A percentile compares a stretch with the other conserved stretches of the same genome.
Evolutionary conservation across 2,329 filamentous ascomycete species (phyloP).

Genomic region (Colletotrichum coccodes): DNA sequence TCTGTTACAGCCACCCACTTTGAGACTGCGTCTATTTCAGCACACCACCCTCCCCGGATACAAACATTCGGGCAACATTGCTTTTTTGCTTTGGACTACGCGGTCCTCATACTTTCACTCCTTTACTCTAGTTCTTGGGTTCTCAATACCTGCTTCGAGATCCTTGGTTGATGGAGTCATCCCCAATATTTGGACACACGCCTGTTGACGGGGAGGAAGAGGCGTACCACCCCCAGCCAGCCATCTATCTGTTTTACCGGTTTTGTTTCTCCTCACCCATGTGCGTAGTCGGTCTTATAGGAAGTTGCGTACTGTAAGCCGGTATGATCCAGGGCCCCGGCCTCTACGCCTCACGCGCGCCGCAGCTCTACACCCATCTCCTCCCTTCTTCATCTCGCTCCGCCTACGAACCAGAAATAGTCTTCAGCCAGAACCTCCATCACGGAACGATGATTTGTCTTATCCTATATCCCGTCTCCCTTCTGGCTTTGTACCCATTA

Average conservation of each 20-base stretch:
- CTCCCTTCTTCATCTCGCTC: neutral
- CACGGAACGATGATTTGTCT: slow-evolving; percentile 8
- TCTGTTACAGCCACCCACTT: neutral
- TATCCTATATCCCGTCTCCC: slow-evolving; percentile 6
- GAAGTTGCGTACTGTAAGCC: slow-evolving; percentile 14
- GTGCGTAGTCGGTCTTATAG: slow-evolving; percentile 2
- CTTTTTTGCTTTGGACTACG: slow-evolving; percentile 9
- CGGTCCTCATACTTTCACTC: neutral
- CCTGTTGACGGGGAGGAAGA: neutral
- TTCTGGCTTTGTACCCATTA: slow-evolving; percentile 2
- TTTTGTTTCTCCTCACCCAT: neutral
- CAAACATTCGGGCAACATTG: neutral
- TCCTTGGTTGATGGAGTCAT: neutral
- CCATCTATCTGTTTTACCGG: neutral
- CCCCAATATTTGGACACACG: neutral
- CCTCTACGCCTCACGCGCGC: neutral
- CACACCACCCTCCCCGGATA: neutral
- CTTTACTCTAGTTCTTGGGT: neutral
- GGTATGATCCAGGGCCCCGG: neutral
- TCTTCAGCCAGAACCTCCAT: neutral
- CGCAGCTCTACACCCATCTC: neutral
- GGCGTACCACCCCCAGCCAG: neutral
- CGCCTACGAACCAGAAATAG: neutral
- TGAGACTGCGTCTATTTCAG: neutral
- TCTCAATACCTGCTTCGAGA: neutral